Evolutionary conservation across 139 green algal genomes (phyloP).

Genomic region (Coelastrella sp.): DNA sequence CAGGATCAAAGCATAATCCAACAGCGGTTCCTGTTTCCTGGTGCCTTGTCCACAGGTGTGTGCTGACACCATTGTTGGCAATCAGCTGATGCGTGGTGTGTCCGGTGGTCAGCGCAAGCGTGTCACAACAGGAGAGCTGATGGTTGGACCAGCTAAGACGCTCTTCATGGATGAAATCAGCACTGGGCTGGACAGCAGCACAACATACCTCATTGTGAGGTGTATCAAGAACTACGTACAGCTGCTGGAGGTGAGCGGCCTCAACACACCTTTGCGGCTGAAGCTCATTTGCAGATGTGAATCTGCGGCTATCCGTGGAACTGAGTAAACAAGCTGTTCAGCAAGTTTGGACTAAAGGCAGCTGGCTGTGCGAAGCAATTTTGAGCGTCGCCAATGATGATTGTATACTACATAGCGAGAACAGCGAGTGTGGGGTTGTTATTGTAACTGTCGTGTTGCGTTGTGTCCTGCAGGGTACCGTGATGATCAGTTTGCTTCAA

Average conservation of each 20-base stretch:
- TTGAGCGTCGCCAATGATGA: no score
- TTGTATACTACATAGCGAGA: background rate
- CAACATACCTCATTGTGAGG: constrained; percentile 76
- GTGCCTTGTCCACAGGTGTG: constrained; percentile 1
- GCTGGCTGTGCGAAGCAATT: no score
- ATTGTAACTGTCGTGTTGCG: background rate
- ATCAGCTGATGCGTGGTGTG: constrained; percentile 80
- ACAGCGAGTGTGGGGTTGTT: background rate
- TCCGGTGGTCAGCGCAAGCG: constrained; percentile 84
- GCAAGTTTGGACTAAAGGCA: no score
- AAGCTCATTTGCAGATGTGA: no score
- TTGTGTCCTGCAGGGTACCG: constrained; percentile 57
- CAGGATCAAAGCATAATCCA: background rate
- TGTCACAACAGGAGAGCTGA: constrained; percentile 81
- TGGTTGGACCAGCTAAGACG: constrained; percentile 65
- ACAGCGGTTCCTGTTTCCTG: background rate
- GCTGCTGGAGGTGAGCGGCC: constrained; percentile 29
- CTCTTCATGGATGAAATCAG: constrained; percentile 78
- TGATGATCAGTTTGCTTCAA: constrained; percentile 87
- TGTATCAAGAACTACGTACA: constrained; percentile 53
- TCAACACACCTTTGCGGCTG: background rate
- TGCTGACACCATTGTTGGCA: constrained; percentile 80
- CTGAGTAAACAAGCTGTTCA: no score
- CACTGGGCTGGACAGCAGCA: constrained; percentile 75
- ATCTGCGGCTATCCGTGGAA: no score